A percentile compares a stretch with the other conserved stretches of the same genome.
Conservation (phyloP, 2,329 filamentous ascomycete genomes). For the Oidium heveae region DNA sequence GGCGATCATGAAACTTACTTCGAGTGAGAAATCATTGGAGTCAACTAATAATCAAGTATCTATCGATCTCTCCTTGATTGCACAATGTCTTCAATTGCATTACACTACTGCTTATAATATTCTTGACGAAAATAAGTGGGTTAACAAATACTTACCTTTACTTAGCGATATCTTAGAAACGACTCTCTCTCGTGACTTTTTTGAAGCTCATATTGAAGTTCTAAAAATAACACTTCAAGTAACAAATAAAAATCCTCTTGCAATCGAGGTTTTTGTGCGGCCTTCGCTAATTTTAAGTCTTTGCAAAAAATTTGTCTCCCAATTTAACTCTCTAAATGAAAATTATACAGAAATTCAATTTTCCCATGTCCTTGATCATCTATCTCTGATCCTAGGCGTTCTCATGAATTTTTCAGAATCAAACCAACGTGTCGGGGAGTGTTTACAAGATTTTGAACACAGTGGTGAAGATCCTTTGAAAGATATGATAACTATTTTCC, state of each 20-base stretch:
- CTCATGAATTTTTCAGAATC: slow-evolving; percentile 73
- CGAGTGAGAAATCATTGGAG: slow-evolving; percentile 9
- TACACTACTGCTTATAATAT: slow-evolving; percentile 23
- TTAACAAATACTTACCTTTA: slow-evolving; percentile 23
- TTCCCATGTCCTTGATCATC: slow-evolving; percentile 32
- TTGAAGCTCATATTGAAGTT: slow-evolving; percentile 14
- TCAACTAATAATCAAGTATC: slow-evolving; percentile 6
- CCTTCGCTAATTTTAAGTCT: slow-evolving; percentile 25
- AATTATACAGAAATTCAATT: slow-evolving; percentile 25
- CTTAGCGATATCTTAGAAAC: slow-evolving; percentile 22
- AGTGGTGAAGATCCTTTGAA: background rate
- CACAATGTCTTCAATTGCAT: slow-evolving; percentile 29
- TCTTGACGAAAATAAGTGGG: slow-evolving; percentile 20
- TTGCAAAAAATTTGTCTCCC: slow-evolving; percentile 23
- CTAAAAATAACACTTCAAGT: slow-evolving; percentile 59
- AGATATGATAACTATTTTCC: background rate
- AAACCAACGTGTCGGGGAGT: slow-evolving; percentile 42
- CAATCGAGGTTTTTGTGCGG: slow-evolving; percentile 45
- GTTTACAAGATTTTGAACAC: slow-evolving; percentile 3
- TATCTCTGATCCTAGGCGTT: slow-evolving; percentile 56
- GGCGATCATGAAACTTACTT: slow-evolving; percentile 15
- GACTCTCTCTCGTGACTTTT: slow-evolving; percentile 16
- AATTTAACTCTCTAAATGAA: slow-evolving; percentile 23
- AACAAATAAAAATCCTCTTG: slow-evolving; percentile 52
- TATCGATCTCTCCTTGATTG: slow-evolving; percentile 17